Conservation (phyloP, 1,284 basidiomycete genomes). For the Neolentinus lepideus region DNA sequence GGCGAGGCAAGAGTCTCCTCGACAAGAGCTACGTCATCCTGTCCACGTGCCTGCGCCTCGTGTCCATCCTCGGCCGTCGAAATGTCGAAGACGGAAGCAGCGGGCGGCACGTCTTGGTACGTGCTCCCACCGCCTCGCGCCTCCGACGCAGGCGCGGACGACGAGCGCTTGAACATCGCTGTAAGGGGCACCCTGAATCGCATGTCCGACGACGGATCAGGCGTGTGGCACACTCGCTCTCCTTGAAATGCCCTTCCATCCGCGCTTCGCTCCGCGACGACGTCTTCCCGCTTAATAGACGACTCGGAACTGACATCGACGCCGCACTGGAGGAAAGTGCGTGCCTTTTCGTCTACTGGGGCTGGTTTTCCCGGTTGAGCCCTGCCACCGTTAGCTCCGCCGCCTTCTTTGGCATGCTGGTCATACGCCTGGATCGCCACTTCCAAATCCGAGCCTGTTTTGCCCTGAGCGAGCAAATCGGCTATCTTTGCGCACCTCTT, state of each 20-base stretch:
- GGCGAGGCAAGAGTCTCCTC: neutral
- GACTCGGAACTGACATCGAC: neutral
- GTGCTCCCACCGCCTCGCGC: neutral
- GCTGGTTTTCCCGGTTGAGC: neutral
- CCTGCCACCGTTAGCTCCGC: neutral
- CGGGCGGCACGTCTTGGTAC: neutral
- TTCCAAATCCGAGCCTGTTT: constrained; percentile 39
- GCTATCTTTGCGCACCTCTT: constrained; percentile 43
- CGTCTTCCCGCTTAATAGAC: neutral
- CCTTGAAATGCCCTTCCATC: neutral
- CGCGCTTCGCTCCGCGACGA: constrained; percentile 5
- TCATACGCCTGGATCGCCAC: constrained; percentile 38
- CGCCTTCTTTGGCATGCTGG: constrained; percentile 7
- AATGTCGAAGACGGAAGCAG: neutral
- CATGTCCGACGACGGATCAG: constrained; percentile 17
- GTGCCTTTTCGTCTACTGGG: neutral
- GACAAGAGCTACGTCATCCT: neutral
- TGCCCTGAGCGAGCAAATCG: constrained; percentile 41
- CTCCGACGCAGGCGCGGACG: constrained; percentile 41
- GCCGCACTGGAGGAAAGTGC: neutral
- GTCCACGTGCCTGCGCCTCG: neutral
- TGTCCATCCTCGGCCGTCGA: neutral
- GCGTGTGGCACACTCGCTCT: constrained; percentile 16
- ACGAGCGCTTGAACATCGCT: constrained; percentile 52
- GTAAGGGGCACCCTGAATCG: constrained; percentile 43